Evolutionary conservation across 78 protist genomes (phyloP), one percentile per base, ranked within the genome.

Genomic region (Chrysochromulina tobinii): DNA sequence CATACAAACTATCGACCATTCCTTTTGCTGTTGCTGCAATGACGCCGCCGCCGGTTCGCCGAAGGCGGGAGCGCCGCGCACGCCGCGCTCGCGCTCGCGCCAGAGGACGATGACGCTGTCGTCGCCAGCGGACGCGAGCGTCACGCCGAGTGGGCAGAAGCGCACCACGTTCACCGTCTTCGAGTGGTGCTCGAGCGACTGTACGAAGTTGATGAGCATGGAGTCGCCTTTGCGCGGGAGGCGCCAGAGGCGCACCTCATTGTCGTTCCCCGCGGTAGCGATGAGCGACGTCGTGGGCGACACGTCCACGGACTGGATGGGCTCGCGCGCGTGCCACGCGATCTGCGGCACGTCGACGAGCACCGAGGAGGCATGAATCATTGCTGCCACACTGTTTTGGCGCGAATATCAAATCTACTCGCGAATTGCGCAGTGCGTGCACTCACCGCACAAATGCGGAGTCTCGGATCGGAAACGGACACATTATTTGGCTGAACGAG

Each of bases 111-210:
- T 58, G 23, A n/a, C 1, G 18, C 87, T 67, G 50, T 91, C 92
- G 83, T 91, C 96, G 2, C 75, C 61, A 6, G 89, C 95, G 21
- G 94, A 87, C 21, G 95, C 93, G 2, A 91, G 91, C 11, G 54
- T n/a, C 38, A 38, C 58, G 21, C 91, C 89, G 27, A 23, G 54
- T 11, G 96, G 96, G 7, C 88, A 57, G 79, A 91, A 94, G 38
- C 96, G 94, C 15, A 94, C 92, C 53, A 12, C 79, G 92, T 94
- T 94, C 58, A 94, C 96, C 0, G 94, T 51, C 79, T 69, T 69
- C 8, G 27, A 2, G 79, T 69, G 79, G 79, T 1, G 51, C 15
- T 27, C 15, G 53, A 69, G 79, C 79, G 21, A 27, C 51, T 69
- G 79, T 3, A 14, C 11, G 79, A 69, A n/a, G 79, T 6, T 2